Evolutionary conservation across 1,139 yeast species (phyloP), one percentile per base, ranked within the genome.

Genomic region (Hansenula sp.): DNA sequence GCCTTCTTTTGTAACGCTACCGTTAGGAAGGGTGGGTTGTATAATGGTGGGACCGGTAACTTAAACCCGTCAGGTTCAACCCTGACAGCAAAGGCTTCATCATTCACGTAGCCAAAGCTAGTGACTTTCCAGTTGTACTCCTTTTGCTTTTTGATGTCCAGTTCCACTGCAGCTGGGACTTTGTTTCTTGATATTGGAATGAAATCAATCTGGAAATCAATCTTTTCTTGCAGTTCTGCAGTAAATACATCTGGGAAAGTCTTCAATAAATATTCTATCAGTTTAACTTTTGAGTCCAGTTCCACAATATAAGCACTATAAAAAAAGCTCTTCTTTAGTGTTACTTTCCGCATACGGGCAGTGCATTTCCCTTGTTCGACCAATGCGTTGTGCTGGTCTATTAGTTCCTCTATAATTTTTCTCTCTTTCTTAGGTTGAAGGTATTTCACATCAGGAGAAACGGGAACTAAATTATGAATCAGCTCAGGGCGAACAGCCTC

Each of bases 391-490:
- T 67, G 71, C 11, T 50, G 51, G 5, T 55, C 57, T 3, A 67
- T 34, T 31, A 61, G 56, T 6, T 55, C 52, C 18, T 57, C 55
- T 5, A 67, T 60, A 12, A 66, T 41, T 16, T 47, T 42, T 11
- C 63, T 48, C 46, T 68, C 72, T 16, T 43, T 41, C 12, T 55
- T 43, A 3, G 72, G 71, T 17, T 62, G 62, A 27, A 67, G 51
- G 38, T 53, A 59, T 29, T 41, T 50, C 2, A 58, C 54, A 11
- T 53, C 53, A 5, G 51, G 39, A 37, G 52, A 53, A 4, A 67
- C 70, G 15, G 61, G 63, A 0, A 64, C 47, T 38, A 66, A 53
- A 28, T 52, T 54, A 40, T 54, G 54, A 4, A 54, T 43, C 38
- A 67, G 41, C 1, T 49, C 45, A 1, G 57, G 55, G 13, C 58